Base-by-base conservation (phyloP, 768 basidiomycete genomes). In the Termitomyces sp. region DNA sequence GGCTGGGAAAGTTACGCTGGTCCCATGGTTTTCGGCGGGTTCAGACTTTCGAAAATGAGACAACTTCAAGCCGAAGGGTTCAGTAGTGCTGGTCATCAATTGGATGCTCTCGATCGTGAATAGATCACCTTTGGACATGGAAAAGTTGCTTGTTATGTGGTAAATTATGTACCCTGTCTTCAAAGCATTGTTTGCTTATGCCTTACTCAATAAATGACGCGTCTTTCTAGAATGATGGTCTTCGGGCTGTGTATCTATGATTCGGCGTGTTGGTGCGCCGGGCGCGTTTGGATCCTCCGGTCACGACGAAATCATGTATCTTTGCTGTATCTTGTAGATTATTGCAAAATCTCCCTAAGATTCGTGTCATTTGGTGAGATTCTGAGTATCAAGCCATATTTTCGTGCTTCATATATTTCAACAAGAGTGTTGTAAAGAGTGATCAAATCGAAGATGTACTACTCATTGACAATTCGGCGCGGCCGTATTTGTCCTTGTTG, bases 171-270 rank as follows among this genome's bases (percentile, higher is more conserved):
- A n/a, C n/a, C n/a, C n/a, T n/a, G n/a, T n/a, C n/a, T 56, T 80
- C 34, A 79, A 80, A 63, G 69, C 69, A 7, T 70, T 79, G 62
- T 62, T 74, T 17, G 76, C 76, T 1, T 66, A 75, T 63, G 63
- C 77, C 21, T 54, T 76, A 21, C 44, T 74, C n/a, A n/a, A n/a
- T n/a, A n/a, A n/a, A 78, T 58, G 79, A 79, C 58, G 59, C 77
- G 34, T 73, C 71, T 53, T 45, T 75, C 48, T 60, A 71, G 46
- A 58, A 69, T n/a, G 65, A 61, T 17, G 58, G 58, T 11, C 52
- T 32, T 10, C 64, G 65, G 31, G 65, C 66, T 10, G 43, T 44
- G 8, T 51, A 61, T 34, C 45, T 38, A 27, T 56, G 59, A 56
- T 54, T 59, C 42, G 60, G 57, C 2, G 1, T 45, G 2, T 8